phyloP scores from a whole-genome alignment of 192 early-diverging fungal genomes.

The Coemansia sp. region DNA sequence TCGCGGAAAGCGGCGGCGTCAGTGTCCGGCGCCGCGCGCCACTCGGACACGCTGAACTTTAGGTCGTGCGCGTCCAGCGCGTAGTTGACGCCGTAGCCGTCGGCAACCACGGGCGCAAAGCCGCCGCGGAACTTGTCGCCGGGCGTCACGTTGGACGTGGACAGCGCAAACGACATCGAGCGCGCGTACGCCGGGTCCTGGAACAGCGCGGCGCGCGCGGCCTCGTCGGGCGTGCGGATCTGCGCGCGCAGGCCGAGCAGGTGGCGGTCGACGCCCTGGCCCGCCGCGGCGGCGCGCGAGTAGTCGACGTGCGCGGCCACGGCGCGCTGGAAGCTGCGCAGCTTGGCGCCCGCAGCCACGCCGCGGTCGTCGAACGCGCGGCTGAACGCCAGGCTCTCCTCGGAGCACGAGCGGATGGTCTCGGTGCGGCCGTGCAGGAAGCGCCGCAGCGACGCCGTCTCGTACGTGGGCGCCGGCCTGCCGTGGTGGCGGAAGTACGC shows the following conservation, averaged over 20 bases:
- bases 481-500: conserved; percentile 76
- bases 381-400: conserved; percentile 73
- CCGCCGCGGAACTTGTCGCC: conserved; percentile 68
- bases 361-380: conserved; percentile 69
- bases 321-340: conserved; percentile 60
- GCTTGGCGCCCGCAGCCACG: conserved; percentile 40
- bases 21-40: conserved; percentile 52
- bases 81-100: conserved; percentile 89
- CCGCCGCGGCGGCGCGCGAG: conserved; percentile 71
- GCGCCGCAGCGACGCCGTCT: conserved; percentile 66
- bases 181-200: conserved; percentile 73
- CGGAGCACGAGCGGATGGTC: conserved; percentile 78
- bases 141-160: conserved; percentile 76
- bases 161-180: conserved; percentile 77
- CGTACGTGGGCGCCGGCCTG: conserved; percentile 66
- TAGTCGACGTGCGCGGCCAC: conserved; percentile 64
- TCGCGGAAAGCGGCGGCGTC: conserved; percentile 58
- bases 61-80: conserved; percentile 60
- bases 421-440: conserved; percentile 89
- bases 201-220: conserved; percentile 66
- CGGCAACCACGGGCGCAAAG: conserved; percentile 79
- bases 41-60: conserved; percentile 67
- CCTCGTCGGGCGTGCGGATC: conserved; percentile 60
- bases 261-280: conserved; percentile 89
- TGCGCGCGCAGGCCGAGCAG: conserved; percentile 75